A percentile compares a stretch with the other conserved stretches of the same genome.
phyloP scores from a whole-genome alignment of 83 land plant species.

The Picea engelmannii region DNA sequence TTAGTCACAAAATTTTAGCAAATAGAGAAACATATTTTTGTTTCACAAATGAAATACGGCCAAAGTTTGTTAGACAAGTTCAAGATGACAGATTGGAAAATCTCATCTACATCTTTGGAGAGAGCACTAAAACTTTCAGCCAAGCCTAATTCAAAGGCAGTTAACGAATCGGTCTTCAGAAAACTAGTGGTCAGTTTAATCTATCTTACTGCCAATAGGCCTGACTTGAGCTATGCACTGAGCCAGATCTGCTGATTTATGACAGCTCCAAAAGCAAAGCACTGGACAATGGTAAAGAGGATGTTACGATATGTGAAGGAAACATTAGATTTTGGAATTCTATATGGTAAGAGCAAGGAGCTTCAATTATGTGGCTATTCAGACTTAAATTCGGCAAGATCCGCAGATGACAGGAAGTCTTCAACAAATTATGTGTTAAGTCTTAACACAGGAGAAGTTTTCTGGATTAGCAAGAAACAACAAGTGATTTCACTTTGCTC shows the following conservation, averaged over 20 bases:
- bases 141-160: neutral
- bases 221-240: constrained; percentile 3
- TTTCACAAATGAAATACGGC: neutral
- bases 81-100: neutral
- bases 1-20: neutral
- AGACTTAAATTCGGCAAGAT: neutral
- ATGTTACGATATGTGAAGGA: neutral
- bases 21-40: neutral
- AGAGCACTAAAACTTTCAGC: neutral
- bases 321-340: neutral
- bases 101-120: neutral
- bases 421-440: neutral
- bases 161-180: no score
- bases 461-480: neutral
- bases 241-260: neutral
- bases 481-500: no score
- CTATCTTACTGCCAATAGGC: neutral
- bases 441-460: neutral
- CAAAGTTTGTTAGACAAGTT: constrained; percentile 6
- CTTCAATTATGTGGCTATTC: neutral
- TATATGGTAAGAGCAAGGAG: constrained; percentile 1
- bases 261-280: neutral
- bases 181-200: neutral
- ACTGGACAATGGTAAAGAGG: neutral
- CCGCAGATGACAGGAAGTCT: neutral